phyloP scores from a whole-genome alignment of 83 land plant species.

The Thuja plicata region DNA sequence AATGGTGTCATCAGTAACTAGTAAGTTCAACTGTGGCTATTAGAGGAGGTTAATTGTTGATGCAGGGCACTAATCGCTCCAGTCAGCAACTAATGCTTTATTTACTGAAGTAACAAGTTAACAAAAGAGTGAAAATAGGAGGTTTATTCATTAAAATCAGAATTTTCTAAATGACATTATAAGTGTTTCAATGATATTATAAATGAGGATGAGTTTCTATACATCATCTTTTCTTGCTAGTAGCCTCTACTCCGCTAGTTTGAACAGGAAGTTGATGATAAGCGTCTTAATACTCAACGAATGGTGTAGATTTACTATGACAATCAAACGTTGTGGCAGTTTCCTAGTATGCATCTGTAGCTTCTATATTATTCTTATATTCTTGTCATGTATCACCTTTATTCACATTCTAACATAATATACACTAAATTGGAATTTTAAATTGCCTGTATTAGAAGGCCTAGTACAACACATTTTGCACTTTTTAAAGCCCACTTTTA shows the following conservation, averaged over 20 bases:
- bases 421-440: too few relatives aligned
- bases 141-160: background rate
- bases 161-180: background rate
- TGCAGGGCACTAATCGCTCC: background rate
- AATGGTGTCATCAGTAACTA: background rate
- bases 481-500: background rate
- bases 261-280: background rate
- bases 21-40: background rate
- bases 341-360: background rate
- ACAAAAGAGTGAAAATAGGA: background rate
- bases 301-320: background rate
- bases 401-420: background rate
- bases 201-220: background rate
- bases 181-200: background rate
- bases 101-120: background rate
- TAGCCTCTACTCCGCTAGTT: background rate
- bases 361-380: background rate
- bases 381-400: background rate
- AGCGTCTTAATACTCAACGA: background rate
- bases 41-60: background rate
- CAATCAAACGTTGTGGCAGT: background rate
- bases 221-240: background rate
- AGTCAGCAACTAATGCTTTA: background rate
- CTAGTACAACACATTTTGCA: background rate
- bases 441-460: background rate